Conservation (phyloP, 805 yeast genomes). For the Zygoascus biomembranicola region DNA sequence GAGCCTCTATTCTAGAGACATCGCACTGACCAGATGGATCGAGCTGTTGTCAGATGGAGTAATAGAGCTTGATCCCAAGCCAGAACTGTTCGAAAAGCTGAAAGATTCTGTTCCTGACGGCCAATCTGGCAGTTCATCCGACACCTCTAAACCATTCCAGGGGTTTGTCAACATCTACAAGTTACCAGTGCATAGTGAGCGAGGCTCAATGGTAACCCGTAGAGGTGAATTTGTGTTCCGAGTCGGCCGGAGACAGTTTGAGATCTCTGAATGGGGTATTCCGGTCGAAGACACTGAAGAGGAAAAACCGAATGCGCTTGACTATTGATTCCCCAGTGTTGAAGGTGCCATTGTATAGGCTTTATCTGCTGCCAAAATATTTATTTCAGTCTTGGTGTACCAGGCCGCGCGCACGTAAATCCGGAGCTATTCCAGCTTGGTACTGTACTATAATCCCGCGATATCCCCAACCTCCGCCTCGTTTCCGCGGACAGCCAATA, state of each 20-base stretch:
- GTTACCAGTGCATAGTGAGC: constrained; percentile 61
- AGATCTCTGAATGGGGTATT: constrained; percentile 92
- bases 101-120: constrained; percentile 29
- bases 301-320: neutral
- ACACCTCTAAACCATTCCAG: constrained; percentile 33
- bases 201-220: constrained; percentile 72
- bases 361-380: no score
- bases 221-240: constrained; percentile 77
- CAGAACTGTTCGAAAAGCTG: constrained; percentile 32
- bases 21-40: constrained; percentile 39
- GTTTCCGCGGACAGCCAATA: no score
- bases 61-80: constrained; percentile 72
- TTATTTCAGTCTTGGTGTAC: no score
- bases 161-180: constrained; percentile 75
- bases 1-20: constrained; percentile 54
- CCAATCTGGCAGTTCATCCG: neutral
- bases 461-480: no score
- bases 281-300: constrained; percentile 70
- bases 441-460: no score
- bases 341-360: no score
- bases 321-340: neutral
- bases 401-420: no score
- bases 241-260: constrained; percentile 75
- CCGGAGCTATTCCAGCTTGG: no score
- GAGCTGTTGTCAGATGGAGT: constrained; percentile 62